Percentiles rank a stretch among this genome's conserved stretches.
These are phyloP conservation scores for Lasiosphaeris hirsuta DNA, from an alignment of 495 filamentous ascomycete species.

Conservation along the genomic window DNA sequence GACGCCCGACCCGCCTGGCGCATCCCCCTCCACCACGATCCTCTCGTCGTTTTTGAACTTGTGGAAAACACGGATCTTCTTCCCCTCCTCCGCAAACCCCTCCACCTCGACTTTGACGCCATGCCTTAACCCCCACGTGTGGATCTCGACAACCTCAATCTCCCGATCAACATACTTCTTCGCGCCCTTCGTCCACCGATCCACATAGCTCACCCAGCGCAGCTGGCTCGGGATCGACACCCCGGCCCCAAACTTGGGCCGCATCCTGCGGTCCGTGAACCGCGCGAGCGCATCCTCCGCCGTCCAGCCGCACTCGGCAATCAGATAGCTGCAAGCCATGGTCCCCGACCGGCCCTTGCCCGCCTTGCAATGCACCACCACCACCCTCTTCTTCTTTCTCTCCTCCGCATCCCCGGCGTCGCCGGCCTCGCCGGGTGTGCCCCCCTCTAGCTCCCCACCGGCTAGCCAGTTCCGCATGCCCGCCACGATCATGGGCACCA, in stretches of 20 bases:
- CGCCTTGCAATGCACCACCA: slow-evolving; percentile 95
- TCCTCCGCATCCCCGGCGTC: slow-evolving; percentile 21
- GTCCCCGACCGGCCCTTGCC: slow-evolving; percentile 95
- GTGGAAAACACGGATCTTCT: slow-evolving; percentile 79
- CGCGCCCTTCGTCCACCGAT: slow-evolving; percentile 67
- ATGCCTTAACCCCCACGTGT: slow-evolving; percentile 83
- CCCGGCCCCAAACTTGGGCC: slow-evolving; percentile 79
- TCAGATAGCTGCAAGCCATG: slow-evolving; percentile 79
- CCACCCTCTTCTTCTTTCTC: slow-evolving; percentile 51
- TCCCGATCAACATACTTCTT: slow-evolving; percentile 81
- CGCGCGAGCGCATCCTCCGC: slow-evolving; percentile 70
- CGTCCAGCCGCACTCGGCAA: slow-evolving; percentile 85
- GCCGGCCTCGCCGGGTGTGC: neutral
- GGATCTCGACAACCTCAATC: slow-evolving; percentile 83
- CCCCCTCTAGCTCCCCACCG: slow-evolving; percentile 43
- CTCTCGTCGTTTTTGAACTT: slow-evolving; percentile 72
- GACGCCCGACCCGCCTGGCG: slow-evolving; percentile 44
- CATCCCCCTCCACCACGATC: slow-evolving; percentile 61
- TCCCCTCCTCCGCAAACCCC: slow-evolving; percentile 82
- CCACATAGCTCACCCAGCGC: slow-evolving; percentile 85
- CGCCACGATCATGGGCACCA: slow-evolving; percentile 83
- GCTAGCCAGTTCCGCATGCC: slow-evolving; percentile 85
- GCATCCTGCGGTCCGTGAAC: slow-evolving; percentile 88
- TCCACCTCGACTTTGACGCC: slow-evolving; percentile 86
- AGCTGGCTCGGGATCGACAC: slow-evolving; percentile 93